A percentile compares a stretch with the other conserved stretches of the same genome.
These are phyloP conservation scores for Psilocybe mexicana DNA, from an alignment of 1,284 basidiomycete genomes.

Conservation along the genomic window DNA sequence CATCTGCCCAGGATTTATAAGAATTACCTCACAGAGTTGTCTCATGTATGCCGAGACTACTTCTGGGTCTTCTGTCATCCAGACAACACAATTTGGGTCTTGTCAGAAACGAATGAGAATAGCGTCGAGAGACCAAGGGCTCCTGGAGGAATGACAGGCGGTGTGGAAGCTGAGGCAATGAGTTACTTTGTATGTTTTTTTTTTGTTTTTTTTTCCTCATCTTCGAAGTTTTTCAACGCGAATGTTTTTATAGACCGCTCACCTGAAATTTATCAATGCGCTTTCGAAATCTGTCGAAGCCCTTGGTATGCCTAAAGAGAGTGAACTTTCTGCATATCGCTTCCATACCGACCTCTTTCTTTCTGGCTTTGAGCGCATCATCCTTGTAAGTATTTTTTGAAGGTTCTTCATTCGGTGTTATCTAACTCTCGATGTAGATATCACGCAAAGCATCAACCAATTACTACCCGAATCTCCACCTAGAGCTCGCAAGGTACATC, in stretches of 20 bases:
- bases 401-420: background rate
- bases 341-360: conserved; percentile 86
- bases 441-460: conserved; percentile 89
- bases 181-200: conserved; percentile 76
- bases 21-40: conserved; percentile 87
- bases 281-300: conserved; percentile 65
- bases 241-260: conserved; percentile 61
- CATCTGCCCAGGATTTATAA: conserved; percentile 88
- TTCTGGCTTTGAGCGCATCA: conserved; percentile 83
- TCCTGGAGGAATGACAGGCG: conserved; percentile 97
- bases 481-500: conserved; percentile 88
- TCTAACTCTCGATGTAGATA: conserved; percentile 54
- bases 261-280: conserved; percentile 83
- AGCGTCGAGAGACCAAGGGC: conserved; percentile 90
- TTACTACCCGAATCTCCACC: conserved; percentile 90
- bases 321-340: conserved; percentile 73
- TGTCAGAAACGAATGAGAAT: conserved; percentile 79
- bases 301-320: conserved; percentile 61
- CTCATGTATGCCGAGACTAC: conserved; percentile 91
- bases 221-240: conserved; percentile 16
- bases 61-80: conserved; percentile 99
- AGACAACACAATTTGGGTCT: conserved; percentile 87
- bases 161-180: conserved; percentile 98
- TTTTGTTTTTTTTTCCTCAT: background rate
- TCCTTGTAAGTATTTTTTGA: conserved; percentile 51